phyloP scores from a whole-genome alignment of 257 asterid species.

The Plantago major region DNA sequence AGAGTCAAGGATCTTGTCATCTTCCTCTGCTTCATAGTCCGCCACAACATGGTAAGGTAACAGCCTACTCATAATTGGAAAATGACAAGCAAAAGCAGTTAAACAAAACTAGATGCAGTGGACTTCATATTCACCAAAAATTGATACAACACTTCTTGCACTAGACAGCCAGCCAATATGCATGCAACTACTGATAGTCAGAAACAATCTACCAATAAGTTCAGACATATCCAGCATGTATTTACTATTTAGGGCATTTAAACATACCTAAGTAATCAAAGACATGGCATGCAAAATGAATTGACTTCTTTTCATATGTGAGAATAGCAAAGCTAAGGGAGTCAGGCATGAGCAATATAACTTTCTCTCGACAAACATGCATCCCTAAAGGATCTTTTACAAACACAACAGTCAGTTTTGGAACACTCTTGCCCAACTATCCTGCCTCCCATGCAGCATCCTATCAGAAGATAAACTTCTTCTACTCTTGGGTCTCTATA shows the following conservation, averaged over 20 bases:
- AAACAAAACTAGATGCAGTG: too few species aligned
- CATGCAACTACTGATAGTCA: background rate
- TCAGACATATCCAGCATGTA: background rate
- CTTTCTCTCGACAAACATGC: background rate
- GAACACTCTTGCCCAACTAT: background rate
- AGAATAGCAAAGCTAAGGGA: background rate
- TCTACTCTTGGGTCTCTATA: background rate
- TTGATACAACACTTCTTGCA: background rate
- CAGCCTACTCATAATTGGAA: conserved; percentile 47
- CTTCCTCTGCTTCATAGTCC: conserved; percentile 99
- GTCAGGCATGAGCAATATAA: background rate
- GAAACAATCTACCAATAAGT: background rate
- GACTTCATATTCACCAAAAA: background rate
- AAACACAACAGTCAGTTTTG: too few species aligned
- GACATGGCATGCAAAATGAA: background rate
- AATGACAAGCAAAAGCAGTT: background rate
- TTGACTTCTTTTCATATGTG: background rate
- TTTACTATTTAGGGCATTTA: background rate
- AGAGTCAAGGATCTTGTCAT: conserved; percentile 93
- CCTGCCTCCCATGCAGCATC: background rate
- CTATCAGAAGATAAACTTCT: background rate
- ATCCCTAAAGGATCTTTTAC: too few species aligned
- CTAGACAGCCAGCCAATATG: background rate
- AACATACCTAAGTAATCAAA: background rate
- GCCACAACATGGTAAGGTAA: conserved; percentile 98